Conservation (phyloP, 345 rosid genomes). For the Salix exigua region DNA sequence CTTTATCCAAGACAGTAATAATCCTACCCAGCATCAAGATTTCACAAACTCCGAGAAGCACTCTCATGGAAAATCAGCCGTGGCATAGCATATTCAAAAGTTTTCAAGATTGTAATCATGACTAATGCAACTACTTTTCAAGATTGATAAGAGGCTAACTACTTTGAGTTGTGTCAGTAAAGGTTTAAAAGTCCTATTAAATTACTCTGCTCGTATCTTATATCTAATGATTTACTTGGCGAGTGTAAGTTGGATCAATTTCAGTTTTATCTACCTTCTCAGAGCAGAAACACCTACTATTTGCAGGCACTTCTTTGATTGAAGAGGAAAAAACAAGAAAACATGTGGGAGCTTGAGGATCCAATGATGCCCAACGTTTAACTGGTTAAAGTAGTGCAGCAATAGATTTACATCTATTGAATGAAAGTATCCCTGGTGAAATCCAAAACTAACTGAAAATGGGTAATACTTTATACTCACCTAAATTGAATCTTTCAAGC, state of each 20-base stretch:
- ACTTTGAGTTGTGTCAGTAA: background rate
- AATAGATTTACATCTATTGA: background rate
- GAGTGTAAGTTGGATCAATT: background rate
- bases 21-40: too few relatives aligned
- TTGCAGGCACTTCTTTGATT: background rate
- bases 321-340: background rate
- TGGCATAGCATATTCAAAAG: too few relatives aligned
- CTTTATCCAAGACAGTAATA: too few relatives aligned
- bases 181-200: background rate
- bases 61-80: too few relatives aligned
- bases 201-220: background rate
- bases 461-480: background rate
- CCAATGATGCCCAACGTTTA: background rate
- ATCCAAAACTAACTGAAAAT: background rate
- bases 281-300: background rate
- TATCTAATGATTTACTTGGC: background rate
- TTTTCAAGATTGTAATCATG: too few relatives aligned
- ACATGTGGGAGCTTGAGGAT: background rate
- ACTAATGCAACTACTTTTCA: too few relatives aligned
- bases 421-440: background rate
- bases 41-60: too few relatives aligned
- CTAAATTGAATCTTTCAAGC: background rate
- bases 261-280: background rate
- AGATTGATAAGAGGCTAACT: background rate
- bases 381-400: background rate